Conservation (phyloP, 805 yeast genomes). For the Kregervanrija delftensis region DNA sequence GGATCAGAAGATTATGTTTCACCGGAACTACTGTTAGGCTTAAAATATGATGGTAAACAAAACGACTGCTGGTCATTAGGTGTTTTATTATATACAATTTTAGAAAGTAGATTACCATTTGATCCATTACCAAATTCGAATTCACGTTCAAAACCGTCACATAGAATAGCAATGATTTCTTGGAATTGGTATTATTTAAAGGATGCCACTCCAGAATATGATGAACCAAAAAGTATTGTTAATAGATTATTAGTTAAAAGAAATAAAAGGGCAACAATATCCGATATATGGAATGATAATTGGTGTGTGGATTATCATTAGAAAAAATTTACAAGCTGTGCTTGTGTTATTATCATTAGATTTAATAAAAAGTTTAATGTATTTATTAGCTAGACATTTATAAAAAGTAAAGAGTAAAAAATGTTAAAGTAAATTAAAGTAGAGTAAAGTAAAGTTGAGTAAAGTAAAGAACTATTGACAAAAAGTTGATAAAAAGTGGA, state of each 20-base stretch:
- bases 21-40: slow-evolving; percentile 87
- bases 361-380: too few species aligned
- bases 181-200: slow-evolving; percentile 74
- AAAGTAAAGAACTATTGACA: too few species aligned
- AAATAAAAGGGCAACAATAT: slow-evolving; percentile 18
- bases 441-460: too few species aligned
- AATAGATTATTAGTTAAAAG: slow-evolving; percentile 41
- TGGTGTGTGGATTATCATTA: slow-evolving; percentile 26
- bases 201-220: slow-evolving; percentile 22
- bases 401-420: too few species aligned
- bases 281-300: slow-evolving; percentile 11
- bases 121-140: slow-evolving; percentile 66
- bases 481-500: too few species aligned
- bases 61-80: slow-evolving; percentile 96
- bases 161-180: slow-evolving; percentile 84
- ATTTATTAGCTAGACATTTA: too few species aligned
- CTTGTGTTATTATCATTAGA: too few species aligned
- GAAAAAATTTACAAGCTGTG: background rate
- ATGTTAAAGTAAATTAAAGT: too few species aligned
- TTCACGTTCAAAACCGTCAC: slow-evolving; percentile 57
- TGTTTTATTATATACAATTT: slow-evolving; percentile 74
- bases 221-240: slow-evolving; percentile 44
- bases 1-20: slow-evolving; percentile 97
- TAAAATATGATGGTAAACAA: slow-evolving; percentile 84
- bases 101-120: slow-evolving; percentile 88